Conservation (phyloP, 1,139 yeast genomes). For the Pichia sorboxylosa region DNA sequence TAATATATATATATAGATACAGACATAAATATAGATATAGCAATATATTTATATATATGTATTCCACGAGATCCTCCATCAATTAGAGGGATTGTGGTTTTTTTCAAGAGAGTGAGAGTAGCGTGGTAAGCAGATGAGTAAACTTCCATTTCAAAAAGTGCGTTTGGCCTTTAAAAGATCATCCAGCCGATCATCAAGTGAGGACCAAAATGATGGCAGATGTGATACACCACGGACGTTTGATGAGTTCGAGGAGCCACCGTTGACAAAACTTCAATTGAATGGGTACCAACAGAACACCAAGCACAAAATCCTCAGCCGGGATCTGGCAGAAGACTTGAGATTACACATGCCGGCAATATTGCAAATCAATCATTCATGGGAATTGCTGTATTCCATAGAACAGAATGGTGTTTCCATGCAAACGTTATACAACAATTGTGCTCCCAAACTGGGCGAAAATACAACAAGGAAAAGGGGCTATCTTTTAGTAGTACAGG, state of each 20-base stretch:
- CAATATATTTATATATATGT: too few species aligned
- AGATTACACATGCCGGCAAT: constrained; percentile 66
- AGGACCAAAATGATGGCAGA: neutral
- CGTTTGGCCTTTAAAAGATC: neutral
- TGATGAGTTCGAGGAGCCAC: constrained; percentile 23
- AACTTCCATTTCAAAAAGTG: neutral
- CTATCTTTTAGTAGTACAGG: constrained; percentile 59
- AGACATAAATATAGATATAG: too few species aligned
- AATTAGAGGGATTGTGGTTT: too few species aligned
- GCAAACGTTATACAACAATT: constrained; percentile 48
- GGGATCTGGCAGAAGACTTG: constrained; percentile 61
- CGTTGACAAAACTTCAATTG: constrained; percentile 36
- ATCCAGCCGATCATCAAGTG: neutral
- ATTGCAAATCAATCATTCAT: constrained; percentile 60
- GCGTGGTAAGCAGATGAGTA: too few species aligned
- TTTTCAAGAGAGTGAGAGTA: too few species aligned
- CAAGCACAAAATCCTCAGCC: constrained; percentile 42
- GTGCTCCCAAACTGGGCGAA: constrained; percentile 16
- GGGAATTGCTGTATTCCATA: constrained; percentile 70
- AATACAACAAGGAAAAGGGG: constrained; percentile 39
- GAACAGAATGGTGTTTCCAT: constrained; percentile 91
- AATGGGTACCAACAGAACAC: constrained; percentile 50
- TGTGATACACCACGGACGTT: neutral
- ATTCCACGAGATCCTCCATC: too few species aligned
- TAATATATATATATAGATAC: too few species aligned